Percentiles rank a stretch among this genome's conserved stretches.
Evolutionary conservation across 2,329 filamentous ascomycete species (phyloP).

Genomic region (Raffaelea arxii): DNA sequence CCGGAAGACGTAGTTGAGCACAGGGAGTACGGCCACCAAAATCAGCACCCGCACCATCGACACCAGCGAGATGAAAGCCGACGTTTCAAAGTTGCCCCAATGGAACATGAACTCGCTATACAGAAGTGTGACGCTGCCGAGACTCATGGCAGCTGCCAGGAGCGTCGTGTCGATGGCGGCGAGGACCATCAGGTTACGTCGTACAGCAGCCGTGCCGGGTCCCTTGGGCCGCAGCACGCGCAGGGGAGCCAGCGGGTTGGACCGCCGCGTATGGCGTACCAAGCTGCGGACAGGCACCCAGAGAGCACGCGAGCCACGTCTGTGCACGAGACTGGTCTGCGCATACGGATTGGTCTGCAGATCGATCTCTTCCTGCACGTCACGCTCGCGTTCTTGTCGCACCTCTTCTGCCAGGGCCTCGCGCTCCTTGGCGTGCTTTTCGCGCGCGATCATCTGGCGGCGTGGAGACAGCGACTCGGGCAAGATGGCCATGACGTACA

Average conservation of each 20-base stretch:
- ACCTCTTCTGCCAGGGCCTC: conserved; percentile 23
- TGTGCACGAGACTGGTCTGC: neutral
- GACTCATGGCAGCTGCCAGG: conserved; percentile 73
- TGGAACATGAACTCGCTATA: conserved; percentile 73
- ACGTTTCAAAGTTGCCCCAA: conserved; percentile 75
- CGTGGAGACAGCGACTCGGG: conserved; percentile 77
- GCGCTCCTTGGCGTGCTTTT: conserved; percentile 48
- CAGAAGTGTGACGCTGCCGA: conserved; percentile 70
- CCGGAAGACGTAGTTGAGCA: conserved; percentile 68
- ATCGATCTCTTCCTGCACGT: neutral
- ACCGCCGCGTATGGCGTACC: conserved; percentile 24
- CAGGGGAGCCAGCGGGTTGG: conserved; percentile 68
- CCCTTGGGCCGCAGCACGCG: conserved; percentile 68
- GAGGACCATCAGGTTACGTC: conserved; percentile 74
- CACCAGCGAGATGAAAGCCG: conserved; percentile 69
- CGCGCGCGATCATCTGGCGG: conserved; percentile 59
- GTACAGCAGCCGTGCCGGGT: conserved; percentile 49
- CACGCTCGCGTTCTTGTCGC: conserved; percentile 12
- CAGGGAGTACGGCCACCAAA: conserved; percentile 65
- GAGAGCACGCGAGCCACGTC: neutral
- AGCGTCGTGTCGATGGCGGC: conserved; percentile 73
- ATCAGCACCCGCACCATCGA: conserved; percentile 67
- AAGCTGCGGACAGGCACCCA: neutral
- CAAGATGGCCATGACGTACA: conserved; percentile 59
- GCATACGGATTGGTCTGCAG: neutral